Evolutionary conservation across 208 protist genomes (phyloP), one percentile per base, ranked within the genome.

Genomic region (Leishmania lainsoni): DNA sequence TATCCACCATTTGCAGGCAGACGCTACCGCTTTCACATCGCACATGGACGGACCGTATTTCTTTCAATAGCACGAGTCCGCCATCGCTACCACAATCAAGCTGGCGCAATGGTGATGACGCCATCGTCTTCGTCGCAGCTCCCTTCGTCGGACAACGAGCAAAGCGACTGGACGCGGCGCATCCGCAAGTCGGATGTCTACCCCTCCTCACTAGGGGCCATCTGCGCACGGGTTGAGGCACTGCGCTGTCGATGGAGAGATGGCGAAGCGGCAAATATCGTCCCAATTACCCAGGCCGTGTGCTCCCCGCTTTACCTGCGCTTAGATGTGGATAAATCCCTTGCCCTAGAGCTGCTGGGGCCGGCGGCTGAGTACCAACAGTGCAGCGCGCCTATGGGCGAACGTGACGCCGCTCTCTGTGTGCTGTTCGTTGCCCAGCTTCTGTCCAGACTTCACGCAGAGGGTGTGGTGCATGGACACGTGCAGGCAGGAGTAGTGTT

Each of bases 401-500:
- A 94, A 73, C 72, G 66, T 56, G 85, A 89, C 45, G 93, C 93
- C 10, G 81, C 82, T 32, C 66, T 48, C 42, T 71, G 91, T 3
- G 29, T 93, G 26, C 51, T 59, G 3, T 76, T 85, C 20, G 56
- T 93, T 22, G 68, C 91, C 0, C 66, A 72, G 8, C 84, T 85
- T 0, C 76, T 97, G 0, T 69, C 81, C 22, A 73, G 76, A 4
- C 78, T 97, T 35, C 93, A 97, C 81, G 80, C 75, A 5, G 66
- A 79, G 45, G 81, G 87, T 10, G 75, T 94, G 22, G 88, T 90
- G 63, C 91, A 95, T 70, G 91, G 93, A 1, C 90, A 95, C 79
- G 49, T 93, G 3, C 75, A 87, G n/a, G 8, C 76, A 14, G 89
- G 79, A 8, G 79, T 73, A 12, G 63, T 96, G 35, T 80, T 63